Base-by-base conservation (phyloP, 768 basidiomycete genomes). In the Botryobasidium botryosum region DNA sequence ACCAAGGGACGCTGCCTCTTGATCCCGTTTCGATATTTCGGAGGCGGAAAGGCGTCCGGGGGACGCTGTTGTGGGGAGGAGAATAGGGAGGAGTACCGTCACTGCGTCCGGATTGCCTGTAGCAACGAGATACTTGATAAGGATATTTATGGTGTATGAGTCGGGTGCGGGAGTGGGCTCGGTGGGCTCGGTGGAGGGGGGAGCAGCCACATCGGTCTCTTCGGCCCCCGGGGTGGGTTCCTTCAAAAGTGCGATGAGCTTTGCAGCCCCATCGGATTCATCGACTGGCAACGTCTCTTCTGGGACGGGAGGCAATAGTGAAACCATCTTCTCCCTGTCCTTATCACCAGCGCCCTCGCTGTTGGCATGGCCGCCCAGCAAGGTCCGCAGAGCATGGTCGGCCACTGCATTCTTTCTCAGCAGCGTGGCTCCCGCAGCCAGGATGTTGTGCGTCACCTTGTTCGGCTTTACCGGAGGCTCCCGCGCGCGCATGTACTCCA, bases 51-150 rank as follows among this genome's bases (percentile, higher is more conserved):
- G 46, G 25, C 15, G 42, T 25, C 8, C 24, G 18, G 80, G 81
- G 41, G 84, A 61, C n/a, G n/a, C n/a, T n/a, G n/a, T n/a, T 27
- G 79, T 53, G 2, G 53, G 55, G 46, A 70, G 71, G n/a, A 84
- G 58, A n/a, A n/a, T n/a, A 27, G 79, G 53, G 2, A 53, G 55
- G 46, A 70, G 71, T 15, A 84, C 58, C 37, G 74, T 53, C 6
- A 77, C 68, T 3, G 61, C 50, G 1, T 66, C 53, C 0, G 69
- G 65, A 12, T 59, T 58, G n/a, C 73, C 72, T 1, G 62, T 71
- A 3, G 70, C 59, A 3, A 65, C 64, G 36, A 80, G 64, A 51
- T 73, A 62, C 5, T 62, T 51, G 40, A 84, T 67, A 47, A 72
- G 68, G 31, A 67, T 64, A 3, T 66, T 67, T 44, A 80, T 58